Conservation (phyloP, 2,329 filamentous ascomycete species). For the Colletotrichum falcatum region DNA sequence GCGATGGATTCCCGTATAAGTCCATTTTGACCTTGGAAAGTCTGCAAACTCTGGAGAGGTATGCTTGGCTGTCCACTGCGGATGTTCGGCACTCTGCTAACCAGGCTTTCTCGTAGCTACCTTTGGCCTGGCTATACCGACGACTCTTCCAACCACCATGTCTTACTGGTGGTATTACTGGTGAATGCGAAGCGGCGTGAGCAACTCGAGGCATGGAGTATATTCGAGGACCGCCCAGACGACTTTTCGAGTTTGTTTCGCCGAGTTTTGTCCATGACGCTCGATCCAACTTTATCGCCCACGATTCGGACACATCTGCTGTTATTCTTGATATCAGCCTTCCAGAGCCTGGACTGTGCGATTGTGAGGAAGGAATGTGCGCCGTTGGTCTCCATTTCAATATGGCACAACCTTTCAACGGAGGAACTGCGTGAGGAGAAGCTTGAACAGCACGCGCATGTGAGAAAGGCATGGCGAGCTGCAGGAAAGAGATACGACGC, state of each 20-base stretch:
- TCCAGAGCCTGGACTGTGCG: conserved; percentile 90
- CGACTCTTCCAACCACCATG: conserved; percentile 90
- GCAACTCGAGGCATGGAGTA: conserved; percentile 87
- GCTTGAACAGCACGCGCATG: conserved; percentile 77
- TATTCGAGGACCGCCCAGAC: conserved; percentile 80
- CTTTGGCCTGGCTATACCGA: conserved; percentile 95
- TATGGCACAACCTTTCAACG: conserved; percentile 92
- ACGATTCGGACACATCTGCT: conserved; percentile 84
- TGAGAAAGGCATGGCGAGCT: conserved; percentile 92
- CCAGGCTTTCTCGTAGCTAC: conserved; percentile 66
- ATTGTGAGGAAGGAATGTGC: conserved; percentile 97
- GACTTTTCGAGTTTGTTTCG: conserved; percentile 93
- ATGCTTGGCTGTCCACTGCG: conserved; percentile 42
- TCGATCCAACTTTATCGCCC: conserved; percentile 75
- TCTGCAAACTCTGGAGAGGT: conserved; percentile 89
- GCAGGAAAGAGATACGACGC: conserved; percentile 87
- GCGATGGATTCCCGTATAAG: conserved; percentile 80
- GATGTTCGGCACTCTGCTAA: conserved; percentile 44
- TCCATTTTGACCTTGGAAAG: conserved; percentile 88
- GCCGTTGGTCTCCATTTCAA: conserved; percentile 91
- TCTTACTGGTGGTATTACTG: conserved; percentile 86
- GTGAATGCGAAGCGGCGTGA: conserved; percentile 91
- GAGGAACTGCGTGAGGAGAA: conserved; percentile 79
- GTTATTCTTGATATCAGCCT: conserved; percentile 89
- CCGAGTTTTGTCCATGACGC: conserved; percentile 86